Conservation (phyloP, 1,284 basidiomycete species). For the Marasmius tenuissimus region DNA sequence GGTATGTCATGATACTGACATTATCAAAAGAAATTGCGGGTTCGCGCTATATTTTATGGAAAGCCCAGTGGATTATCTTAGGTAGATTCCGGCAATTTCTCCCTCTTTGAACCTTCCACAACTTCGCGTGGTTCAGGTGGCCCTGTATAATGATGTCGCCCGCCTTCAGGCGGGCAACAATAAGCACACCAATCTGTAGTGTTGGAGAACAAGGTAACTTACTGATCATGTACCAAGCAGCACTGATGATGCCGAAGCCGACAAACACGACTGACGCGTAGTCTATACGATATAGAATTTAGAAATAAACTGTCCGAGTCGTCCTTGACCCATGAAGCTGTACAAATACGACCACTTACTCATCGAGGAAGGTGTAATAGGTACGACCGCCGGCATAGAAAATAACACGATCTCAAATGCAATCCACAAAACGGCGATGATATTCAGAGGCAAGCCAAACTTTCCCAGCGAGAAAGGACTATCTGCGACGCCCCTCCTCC, state of each 20-base stretch:
- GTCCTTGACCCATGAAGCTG: background rate
- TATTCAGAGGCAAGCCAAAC: conserved; percentile 40
- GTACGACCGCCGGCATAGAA: conserved; percentile 56
- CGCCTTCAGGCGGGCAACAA: conserved; percentile 26
- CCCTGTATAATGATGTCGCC: conserved; percentile 38
- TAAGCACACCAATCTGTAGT: background rate
- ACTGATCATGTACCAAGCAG: conserved; percentile 59
- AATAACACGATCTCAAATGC: conserved; percentile 54
- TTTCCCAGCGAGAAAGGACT: conserved; percentile 46
- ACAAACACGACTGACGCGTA: conserved; percentile 65
- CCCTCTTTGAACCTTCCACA: no score
- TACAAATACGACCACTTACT: conserved; percentile 29
- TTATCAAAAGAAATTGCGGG: no score
- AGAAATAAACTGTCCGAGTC: no score
- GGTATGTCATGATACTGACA: no score
- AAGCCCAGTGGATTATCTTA: no score
- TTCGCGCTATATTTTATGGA: no score
- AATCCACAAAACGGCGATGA: conserved; percentile 46
- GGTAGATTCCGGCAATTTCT: no score
- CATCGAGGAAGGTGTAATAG: conserved; percentile 45
- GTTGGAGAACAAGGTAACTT: conserved; percentile 22
- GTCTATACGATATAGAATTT: conserved; percentile 31
- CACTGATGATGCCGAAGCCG: conserved; percentile 53
- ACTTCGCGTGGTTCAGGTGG: conserved; percentile 27
- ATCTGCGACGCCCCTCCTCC: conserved; percentile 37